Evolutionary conservation across 2,329 filamentous ascomycete species (phyloP).

Genomic region (Dactylellina parvicollis): DNA sequence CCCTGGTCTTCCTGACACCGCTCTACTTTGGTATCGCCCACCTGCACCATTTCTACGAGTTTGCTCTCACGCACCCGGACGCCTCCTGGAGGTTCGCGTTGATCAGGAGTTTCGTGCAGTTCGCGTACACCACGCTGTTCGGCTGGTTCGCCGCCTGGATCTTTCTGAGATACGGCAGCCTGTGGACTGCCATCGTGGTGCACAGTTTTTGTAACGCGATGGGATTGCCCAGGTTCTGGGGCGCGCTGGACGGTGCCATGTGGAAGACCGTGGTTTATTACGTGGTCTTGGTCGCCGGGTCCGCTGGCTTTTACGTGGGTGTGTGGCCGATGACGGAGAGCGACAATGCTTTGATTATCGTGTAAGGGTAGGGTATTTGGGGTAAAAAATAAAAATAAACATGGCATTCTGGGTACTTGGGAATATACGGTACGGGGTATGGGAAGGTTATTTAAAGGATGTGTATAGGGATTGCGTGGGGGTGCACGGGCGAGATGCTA

Average conservation of each 20-base stretch:
- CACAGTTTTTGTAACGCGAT: conserved; percentile 94
- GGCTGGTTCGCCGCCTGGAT: conserved; percentile 92
- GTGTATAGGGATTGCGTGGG: too few species aligned
- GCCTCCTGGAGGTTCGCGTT: conserved; percentile 70
- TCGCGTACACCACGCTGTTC: conserved; percentile 90
- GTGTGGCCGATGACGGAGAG: conserved; percentile 79
- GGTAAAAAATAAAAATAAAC: too few species aligned
- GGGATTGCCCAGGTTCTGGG: conserved; percentile 87
- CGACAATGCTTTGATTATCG: conserved; percentile 63
- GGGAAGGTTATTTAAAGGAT: too few species aligned
- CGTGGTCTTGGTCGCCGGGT: conserved; percentile 75
- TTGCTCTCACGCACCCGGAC: conserved; percentile 80
- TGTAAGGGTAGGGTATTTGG: neutral
- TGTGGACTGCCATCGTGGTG: conserved; percentile 77
- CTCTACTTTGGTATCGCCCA: conserved; percentile 70
- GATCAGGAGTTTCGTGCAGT: conserved; percentile 80
- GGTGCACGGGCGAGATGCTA: too few species aligned
- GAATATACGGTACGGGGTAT: too few species aligned
- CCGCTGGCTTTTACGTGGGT: conserved; percentile 74
- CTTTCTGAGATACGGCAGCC: conserved; percentile 83
- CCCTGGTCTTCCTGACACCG: conserved; percentile 57
- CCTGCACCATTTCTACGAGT: conserved; percentile 95
- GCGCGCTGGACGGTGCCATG: conserved; percentile 71
- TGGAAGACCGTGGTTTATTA: conserved; percentile 84
- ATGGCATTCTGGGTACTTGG: too few species aligned